Evolutionary conservation across 768 basidiomycete genomes (phyloP).

Genomic region (Boletus vermiculosoides): DNA sequence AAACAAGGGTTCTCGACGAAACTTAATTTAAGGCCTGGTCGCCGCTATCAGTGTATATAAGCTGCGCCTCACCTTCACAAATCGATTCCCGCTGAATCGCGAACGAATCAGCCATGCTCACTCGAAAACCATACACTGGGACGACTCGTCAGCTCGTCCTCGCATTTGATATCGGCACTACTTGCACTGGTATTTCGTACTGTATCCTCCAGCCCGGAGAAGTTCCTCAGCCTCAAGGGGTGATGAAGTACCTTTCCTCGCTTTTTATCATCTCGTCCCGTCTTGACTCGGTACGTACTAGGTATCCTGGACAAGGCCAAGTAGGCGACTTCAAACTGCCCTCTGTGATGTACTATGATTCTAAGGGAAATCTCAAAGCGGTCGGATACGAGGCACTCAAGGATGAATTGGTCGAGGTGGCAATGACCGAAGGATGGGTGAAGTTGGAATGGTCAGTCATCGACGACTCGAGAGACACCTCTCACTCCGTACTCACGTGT

Average conservation of each 20-base stretch:
- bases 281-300: constrained; percentile 9
- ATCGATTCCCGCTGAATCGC: background rate
- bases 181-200: constrained; percentile 36
- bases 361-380: constrained; percentile 35
- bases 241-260: constrained; percentile 8
- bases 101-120: constrained; percentile 19
- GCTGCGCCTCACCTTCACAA: background rate
- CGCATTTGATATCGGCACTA: constrained; percentile 40
- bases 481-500: background rate
- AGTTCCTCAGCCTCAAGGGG: constrained; percentile 29
- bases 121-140: constrained; percentile 31
- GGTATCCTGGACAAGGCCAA: constrained; percentile 40
- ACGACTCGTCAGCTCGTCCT: constrained; percentile 33
- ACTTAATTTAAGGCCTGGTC: too few species aligned
- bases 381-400: constrained; percentile 42
- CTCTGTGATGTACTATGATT: constrained; percentile 45
- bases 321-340: constrained; percentile 45
- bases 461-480: background rate
- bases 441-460: constrained; percentile 42
- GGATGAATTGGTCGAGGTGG: constrained; percentile 35
- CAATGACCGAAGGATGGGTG: constrained; percentile 40
- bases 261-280: too few species aligned
- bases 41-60: constrained; percentile 7
- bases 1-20: too few species aligned
- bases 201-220: constrained; percentile 38